Evolutionary conservation across 2,329 filamentous ascomycete species (phyloP).

Genomic region (Sphaerostilbella broomeana): DNA sequence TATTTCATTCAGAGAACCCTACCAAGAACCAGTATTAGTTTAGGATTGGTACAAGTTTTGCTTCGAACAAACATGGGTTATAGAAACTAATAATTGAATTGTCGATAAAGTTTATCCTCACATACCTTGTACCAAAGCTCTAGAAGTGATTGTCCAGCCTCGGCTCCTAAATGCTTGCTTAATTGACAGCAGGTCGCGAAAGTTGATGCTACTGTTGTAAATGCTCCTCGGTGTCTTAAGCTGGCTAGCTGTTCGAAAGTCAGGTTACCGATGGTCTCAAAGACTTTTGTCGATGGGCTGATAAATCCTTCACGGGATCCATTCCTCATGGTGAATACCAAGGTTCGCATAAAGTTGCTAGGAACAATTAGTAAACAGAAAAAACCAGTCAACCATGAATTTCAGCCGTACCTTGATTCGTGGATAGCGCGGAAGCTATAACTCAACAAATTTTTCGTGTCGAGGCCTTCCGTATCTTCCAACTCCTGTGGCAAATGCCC

Average conservation of each 20-base stretch:
- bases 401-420: constrained; percentile 67
- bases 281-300: constrained; percentile 46
- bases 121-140: constrained; percentile 63
- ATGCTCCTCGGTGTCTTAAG: constrained; percentile 83
- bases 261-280: constrained; percentile 61
- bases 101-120: background rate
- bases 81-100: no score
- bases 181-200: constrained; percentile 74
- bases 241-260: constrained; percentile 78
- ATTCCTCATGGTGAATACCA: constrained; percentile 49
- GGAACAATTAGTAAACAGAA: constrained; percentile 5
- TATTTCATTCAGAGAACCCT: constrained; percentile 64
- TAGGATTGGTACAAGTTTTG: no score
- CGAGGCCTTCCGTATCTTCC: constrained; percentile 63
- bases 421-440: constrained; percentile 95
- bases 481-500: constrained; percentile 73
- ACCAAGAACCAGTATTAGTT: background rate
- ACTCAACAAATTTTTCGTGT: constrained; percentile 83
- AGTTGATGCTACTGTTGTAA: constrained; percentile 85
- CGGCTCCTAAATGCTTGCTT: constrained; percentile 40
- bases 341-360: constrained; percentile 64
- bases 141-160: constrained; percentile 42
- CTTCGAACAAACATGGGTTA: no score
- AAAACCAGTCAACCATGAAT: background rate
- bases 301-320: constrained; percentile 38